These are phyloP conservation scores for Tylopilus sp. DNA, from an alignment of 768 basidiomycete genomes.

Conservation along the genomic window DNA sequence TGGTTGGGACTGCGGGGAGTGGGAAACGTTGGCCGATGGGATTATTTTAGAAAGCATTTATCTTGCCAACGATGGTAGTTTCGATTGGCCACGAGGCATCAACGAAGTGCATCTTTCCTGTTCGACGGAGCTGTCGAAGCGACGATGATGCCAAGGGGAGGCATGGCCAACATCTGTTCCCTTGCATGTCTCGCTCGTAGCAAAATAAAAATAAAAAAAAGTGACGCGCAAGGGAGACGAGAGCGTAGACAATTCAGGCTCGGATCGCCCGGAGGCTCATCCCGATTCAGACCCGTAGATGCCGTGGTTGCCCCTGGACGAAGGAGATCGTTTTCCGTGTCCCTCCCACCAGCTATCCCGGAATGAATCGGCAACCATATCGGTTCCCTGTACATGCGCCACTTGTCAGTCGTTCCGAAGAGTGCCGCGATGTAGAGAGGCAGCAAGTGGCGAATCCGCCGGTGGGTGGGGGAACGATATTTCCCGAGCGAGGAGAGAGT, in stretches of 20 bases:
- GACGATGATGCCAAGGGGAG: constrained; percentile 21
- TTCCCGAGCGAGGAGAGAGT: background rate
- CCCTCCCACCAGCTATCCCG: background rate
- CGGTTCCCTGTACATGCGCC: constrained; percentile 1
- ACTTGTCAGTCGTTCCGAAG: constrained; percentile 1
- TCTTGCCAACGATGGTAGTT: constrained; percentile 2
- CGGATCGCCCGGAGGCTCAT: background rate
- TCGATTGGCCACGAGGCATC: constrained; percentile 58
- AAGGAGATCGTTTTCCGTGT: background rate
- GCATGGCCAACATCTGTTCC: background rate
- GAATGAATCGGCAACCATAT: background rate
- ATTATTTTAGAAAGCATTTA: constrained; percentile 3
- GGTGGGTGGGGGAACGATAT: constrained; percentile 3
- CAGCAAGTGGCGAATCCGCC: constrained; percentile 9
- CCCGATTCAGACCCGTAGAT: background rate
- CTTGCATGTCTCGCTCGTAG: too few relatives aligned
- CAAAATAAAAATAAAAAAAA: too few relatives aligned
- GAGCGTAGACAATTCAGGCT: background rate
- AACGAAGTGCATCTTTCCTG: constrained; percentile 50
- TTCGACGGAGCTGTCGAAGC: constrained; percentile 47
- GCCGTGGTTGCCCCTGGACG: background rate
- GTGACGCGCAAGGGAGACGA: background rate
- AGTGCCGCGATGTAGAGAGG: constrained; percentile 4
- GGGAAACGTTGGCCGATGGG: background rate
- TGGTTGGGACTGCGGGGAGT: constrained; percentile 1